Evolutionary conservation across 306 rosid genomes (phyloP), one percentile per base, ranked within the genome.

Genomic region (Arachis hypogaea): DNA sequence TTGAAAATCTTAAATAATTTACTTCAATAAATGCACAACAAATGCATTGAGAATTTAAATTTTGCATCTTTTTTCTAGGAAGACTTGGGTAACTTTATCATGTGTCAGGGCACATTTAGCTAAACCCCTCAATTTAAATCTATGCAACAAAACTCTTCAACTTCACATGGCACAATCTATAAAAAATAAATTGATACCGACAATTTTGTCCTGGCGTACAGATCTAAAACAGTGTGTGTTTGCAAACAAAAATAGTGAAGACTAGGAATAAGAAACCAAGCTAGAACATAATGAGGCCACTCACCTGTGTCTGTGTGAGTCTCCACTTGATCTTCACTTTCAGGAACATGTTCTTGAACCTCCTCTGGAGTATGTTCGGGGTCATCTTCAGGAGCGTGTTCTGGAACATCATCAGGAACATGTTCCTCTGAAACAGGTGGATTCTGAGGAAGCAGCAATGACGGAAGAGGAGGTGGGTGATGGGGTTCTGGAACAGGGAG

Each of bases 301-400:
- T 71, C 14, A 84, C 90, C 89, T 33, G 76, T 58, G 50, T 71
- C 84, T 66, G 80, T 51, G 38, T 51, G 61, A 71, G 82, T 75
- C 18, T 51, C 57, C 3, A 73, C 57, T 77, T 82, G 85, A 76
- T 82, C 78, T 59, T 80, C 67, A 1, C 7, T 43, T 43, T 43
- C 46, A 43, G 46, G 7, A 43, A 43, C 46, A 43, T 43, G 79
- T 47, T 59, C 38, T 33, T 33, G 4, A 33, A 33, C 64, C 52
- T 55, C 72, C 9, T 63, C 36, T 0, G 66, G 36, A 76, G 69
- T 16, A 14, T 12, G 49, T 62, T 62, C 30, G 2, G 45, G 44
- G 38, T 33, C 67, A 51, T 55, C 72, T 11, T 63, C 36, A 0
- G 66, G 36, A 76, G 68, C 29, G 7, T 11, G 47, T 61, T 61